Base-by-base conservation (phyloP, 768 basidiomycete genomes). In the Coprinellus aureogranulatus region DNA sequence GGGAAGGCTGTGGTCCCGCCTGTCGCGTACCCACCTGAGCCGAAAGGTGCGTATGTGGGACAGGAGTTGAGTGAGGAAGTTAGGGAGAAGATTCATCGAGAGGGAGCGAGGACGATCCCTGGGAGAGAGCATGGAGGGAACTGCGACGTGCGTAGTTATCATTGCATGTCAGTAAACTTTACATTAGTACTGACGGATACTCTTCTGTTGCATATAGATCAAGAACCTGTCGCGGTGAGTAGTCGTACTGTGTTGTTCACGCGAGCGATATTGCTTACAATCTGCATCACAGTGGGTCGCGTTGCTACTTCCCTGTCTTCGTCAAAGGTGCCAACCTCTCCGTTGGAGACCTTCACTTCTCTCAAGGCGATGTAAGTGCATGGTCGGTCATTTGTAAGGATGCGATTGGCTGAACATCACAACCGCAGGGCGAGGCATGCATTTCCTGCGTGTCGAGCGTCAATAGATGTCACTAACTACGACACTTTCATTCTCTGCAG, bases 81-180 rank as follows among this genome's bases (percentile, higher is more conserved):
- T 2, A 65, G 67, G 49, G 74, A 77, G 59, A 86, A 81, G 75
- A 82, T 92, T 55, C 74, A 75, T 11, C 66, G 63, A 28, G 88
- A 92, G 61, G 89, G 89, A 22, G 88, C 89, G 39, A 76, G 89
- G 59, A 90, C 89, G 0, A 75, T 89, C 42, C 89, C 89, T 6
- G 87, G 86, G 14, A 69, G 89, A n/a, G 89, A 92, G 66, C 88
- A 90, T 67, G 89, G 89, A 18, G 89, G 89, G 27, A 88, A 89
- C 58, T 88, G 87, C 64, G 87, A 89, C 71, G 87, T 82, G 63
- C 57, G 77, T 75, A n/a, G n/a, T n/a, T n/a, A 46, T 25, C 28
- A 5, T 0, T 44, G 20, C n/a, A n/a, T n/a, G n/a, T n/a, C n/a
- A n/a, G n/a, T n/a, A n/a, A n/a, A n/a, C n/a, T n/a, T n/a, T n/a